These are phyloP conservation scores for Irpex sp. DNA, from an alignment of 1,284 basidiomycete genomes.

Conservation along the genomic window DNA sequence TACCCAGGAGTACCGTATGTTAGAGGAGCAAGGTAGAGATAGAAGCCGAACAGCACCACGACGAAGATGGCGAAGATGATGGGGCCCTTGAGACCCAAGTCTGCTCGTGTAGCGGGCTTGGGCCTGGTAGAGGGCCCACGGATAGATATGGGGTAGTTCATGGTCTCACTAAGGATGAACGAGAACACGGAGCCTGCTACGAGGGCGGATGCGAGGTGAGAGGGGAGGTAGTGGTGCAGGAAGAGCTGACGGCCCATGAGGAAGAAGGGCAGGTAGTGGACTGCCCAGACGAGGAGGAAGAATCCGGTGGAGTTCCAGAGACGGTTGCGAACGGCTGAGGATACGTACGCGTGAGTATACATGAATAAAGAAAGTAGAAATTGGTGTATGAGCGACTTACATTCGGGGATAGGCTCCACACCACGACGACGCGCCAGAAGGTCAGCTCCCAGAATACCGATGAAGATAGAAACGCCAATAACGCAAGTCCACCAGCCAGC, in stretches of 20 bases:
- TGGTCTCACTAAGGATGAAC: conserved; percentile 86
- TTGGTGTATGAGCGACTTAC: conserved; percentile 42
- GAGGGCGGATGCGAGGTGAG: conserved; percentile 87
- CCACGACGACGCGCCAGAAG: conserved; percentile 83
- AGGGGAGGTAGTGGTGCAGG: conserved; percentile 97
- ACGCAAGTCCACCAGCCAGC: conserved; percentile 94
- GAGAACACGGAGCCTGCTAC: conserved; percentile 89
- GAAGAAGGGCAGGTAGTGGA: conserved; percentile 98
- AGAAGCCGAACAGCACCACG: conserved; percentile 61
- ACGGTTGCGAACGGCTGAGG: conserved; percentile 79
- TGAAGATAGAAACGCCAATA: conserved; percentile 78
- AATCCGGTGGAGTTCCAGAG: conserved; percentile 94
- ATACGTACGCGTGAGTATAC: neutral
- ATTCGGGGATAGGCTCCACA: conserved; percentile 78
- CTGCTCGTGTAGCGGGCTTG: conserved; percentile 61
- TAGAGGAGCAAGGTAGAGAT: conserved; percentile 75
- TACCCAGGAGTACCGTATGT: conserved; percentile 92
- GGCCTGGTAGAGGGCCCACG: conserved; percentile 54
- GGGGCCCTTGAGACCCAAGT: conserved; percentile 66
- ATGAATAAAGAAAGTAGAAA: neutral
- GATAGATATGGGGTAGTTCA: conserved; percentile 88
- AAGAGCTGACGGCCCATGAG: conserved; percentile 96
- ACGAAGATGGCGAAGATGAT: conserved; percentile 56
- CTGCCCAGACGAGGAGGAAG: conserved; percentile 91
- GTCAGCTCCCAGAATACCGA: conserved; percentile 88